Evolutionary conservation across 495 filamentous ascomycete species (phyloP), one percentile per base, ranked within the genome.

Genomic region (Filosporella fistucella): DNA sequence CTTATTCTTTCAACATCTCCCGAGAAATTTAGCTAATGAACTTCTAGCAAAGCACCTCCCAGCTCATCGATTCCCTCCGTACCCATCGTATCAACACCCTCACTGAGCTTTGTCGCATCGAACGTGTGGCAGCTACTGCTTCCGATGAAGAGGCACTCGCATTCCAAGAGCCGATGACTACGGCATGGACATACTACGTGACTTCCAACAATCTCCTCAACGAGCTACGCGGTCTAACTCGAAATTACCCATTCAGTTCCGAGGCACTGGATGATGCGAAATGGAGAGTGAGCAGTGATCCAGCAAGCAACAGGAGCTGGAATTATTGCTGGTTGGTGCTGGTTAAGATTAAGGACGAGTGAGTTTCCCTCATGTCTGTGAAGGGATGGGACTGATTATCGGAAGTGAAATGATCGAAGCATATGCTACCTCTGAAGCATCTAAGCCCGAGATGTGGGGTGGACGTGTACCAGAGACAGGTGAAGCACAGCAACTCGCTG

Each of bases 291-390:
- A 69, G 73, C 36, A 72, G 72, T 38, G 86, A 89, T 50, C 80
- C 81, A 0, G 63, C 76, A 7, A 81, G 80, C 45, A 78, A 75
- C 52, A 68, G 81, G 11, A 88, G 82, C 57, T 89, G 86, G 84
- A 90, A 89, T 54, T 74, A 82, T 59, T 86, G 80, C 33, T 89
- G 86, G 85, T 66, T 88, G 28, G 77, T 85, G 23, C 66, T 90
- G n/a, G 66, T 62, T 12, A 87, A 86, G 52, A 77, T 88, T 25
- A 67, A 74, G 33, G 77, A 76, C 46, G 77, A 84, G 82, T 86
- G 64, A 63, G 82, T 75, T 42, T 22, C 24, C 22, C 18, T 26
- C 52, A 55, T n/a, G n/a, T n/a, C n/a, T n/a, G n/a, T n/a, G n/a
- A n/a, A n/a, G n/a, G n/a, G n/a, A n/a, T n/a, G n/a, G n/a, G n/a